Percentiles rank a stretch among this genome's conserved stretches.
These are phyloP conservation scores for Termitomyces heimii DNA, from an alignment of 768 basidiomycete genomes.

Conservation along the genomic window DNA sequence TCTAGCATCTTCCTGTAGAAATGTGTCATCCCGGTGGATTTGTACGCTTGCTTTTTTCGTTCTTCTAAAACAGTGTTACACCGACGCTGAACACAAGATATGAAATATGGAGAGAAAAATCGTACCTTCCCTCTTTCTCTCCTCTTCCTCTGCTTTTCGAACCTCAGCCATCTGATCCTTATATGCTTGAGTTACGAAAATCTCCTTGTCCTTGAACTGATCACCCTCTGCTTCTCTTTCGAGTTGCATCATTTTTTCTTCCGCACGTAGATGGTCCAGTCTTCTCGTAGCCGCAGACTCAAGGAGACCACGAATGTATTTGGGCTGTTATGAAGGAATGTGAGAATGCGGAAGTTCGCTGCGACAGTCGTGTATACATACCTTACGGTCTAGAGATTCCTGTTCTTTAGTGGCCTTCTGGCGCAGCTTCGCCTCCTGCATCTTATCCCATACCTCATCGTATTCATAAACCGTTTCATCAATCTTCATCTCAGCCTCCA, in stretches of 20 bases:
- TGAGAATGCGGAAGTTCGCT: constrained; percentile 6
- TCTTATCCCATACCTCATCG: constrained; percentile 93
- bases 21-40: constrained; percentile 74
- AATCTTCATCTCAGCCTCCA: constrained; percentile 73
- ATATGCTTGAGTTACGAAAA: constrained; percentile 97
- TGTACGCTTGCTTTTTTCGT: constrained; percentile 52
- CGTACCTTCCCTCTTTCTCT: constrained; percentile 81
- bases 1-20: constrained; percentile 79
- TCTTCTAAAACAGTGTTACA: constrained; percentile 34
- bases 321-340: constrained; percentile 52
- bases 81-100: neutral
- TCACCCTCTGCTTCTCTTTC: constrained; percentile 94
- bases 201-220: constrained; percentile 89
- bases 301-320: constrained; percentile 83
- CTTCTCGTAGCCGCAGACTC: constrained; percentile 80
- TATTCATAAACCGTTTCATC: constrained; percentile 90
- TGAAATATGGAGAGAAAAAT: constrained; percentile 6
- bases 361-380: constrained; percentile 23
- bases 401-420: constrained; percentile 75
- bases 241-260: constrained; percentile 95
- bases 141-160: constrained; percentile 87
- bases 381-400: constrained; percentile 76
- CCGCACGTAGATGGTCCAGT: constrained; percentile 85
- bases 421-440: constrained; percentile 78
- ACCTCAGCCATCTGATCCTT: constrained; percentile 95